Conservation (phyloP, 1,284 basidiomycete genomes). For the Phaffia rhodozyma region DNA sequence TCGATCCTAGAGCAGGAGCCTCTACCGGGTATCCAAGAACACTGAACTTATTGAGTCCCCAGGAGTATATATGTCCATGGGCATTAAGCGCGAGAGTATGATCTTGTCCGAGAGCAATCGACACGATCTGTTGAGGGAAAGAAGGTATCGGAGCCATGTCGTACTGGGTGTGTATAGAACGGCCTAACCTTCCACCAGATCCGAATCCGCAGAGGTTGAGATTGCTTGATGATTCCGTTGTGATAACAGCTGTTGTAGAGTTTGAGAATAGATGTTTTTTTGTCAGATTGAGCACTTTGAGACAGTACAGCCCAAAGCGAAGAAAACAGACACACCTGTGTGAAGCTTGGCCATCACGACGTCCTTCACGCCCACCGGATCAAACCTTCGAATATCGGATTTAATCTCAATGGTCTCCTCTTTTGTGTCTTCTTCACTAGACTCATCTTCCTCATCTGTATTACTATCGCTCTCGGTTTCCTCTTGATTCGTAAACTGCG, state of each 20-base stretch:
- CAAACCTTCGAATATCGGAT: conserved; percentile 18
- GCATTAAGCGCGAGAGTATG: conserved; percentile 79
- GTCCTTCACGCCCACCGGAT: conserved; percentile 49
- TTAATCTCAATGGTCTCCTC: neutral
- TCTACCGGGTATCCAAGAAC: conserved; percentile 86
- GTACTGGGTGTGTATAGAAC: conserved; percentile 67
- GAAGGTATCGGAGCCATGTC: conserved; percentile 51
- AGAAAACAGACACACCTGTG: conserved; percentile 40
- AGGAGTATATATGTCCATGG: conserved; percentile 71
- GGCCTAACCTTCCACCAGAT: conserved; percentile 64
- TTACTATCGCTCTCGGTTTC: conserved; percentile 2
- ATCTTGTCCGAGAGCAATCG: conserved; percentile 80
- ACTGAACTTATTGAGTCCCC: conserved; percentile 77
- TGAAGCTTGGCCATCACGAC: conserved; percentile 74
- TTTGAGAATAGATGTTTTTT: too few relatives aligned
- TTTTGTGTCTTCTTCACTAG: conserved; percentile 38
- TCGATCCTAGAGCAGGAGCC: conserved; percentile 26
- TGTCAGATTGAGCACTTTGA: neutral
- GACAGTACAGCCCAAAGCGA: neutral
- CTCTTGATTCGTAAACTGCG: conserved; percentile 11
- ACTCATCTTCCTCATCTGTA: conserved; percentile 21
- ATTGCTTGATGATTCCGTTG: conserved; percentile 59
- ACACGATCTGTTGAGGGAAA: conserved; percentile 44
- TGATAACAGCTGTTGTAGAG: conserved; percentile 47
- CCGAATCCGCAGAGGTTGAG: conserved; percentile 76